These are phyloP conservation scores for Phialocephala subalpina DNA, from an alignment of 2,329 filamentous ascomycete genomes.

Conservation along the genomic window DNA sequence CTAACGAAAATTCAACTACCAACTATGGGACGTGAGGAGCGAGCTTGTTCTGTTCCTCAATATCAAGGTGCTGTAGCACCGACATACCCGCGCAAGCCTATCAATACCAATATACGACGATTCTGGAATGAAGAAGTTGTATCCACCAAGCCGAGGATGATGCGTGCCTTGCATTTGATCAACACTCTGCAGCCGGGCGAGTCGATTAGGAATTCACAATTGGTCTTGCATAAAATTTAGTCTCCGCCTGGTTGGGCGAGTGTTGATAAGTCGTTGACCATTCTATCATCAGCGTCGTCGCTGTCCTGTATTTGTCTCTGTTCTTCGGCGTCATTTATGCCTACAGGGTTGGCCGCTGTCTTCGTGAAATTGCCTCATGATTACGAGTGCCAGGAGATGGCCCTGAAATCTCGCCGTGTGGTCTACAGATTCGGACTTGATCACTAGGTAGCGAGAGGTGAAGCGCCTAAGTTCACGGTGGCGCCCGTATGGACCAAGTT, in stretches of 20 bases:
- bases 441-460: not conserved
- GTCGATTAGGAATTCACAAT: not conserved
- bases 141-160: not conserved
- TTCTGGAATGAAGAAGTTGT: not conserved
- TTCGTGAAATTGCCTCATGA: not conserved
- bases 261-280: not conserved
- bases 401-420: not conserved
- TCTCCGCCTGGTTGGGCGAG: not conserved
- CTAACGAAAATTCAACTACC: no score
- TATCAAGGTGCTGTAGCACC: not conserved
- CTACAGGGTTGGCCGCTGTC: not conserved
- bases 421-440: no score
- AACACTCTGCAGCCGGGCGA: not conserved
- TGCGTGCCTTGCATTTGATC: not conserved
- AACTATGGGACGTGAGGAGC: no score
- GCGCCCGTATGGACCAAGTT: not conserved
- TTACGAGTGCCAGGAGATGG: not conserved
- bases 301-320: not conserved
- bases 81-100: not conserved
- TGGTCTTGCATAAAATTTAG: not conserved
- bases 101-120: not conserved
- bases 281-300: not conserved
- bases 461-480: not conserved
- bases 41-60: not conserved
- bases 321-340: not conserved